Percentiles rank a stretch among this genome's conserved stretches.
Conservation (phyloP, 2,329 filamentous ascomycete species). For the Cryphonectria carpinicola region DNA sequence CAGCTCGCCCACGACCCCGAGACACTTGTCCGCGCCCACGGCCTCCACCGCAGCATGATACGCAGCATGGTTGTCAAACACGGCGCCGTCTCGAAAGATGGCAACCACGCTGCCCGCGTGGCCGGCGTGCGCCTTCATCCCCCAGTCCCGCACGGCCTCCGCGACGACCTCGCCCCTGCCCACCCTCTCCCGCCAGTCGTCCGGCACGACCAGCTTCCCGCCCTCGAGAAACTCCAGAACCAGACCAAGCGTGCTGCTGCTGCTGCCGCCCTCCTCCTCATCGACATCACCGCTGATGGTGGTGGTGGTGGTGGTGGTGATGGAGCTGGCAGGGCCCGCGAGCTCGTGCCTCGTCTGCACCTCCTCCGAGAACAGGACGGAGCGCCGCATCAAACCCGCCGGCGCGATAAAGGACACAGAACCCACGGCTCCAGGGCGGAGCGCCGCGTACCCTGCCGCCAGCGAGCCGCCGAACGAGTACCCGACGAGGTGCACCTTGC, state of each 20-base stretch:
- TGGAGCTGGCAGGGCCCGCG: not conserved
- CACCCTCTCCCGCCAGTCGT: slow-evolving; percentile 49
- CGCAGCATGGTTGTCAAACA: slow-evolving; percentile 39
- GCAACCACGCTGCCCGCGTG: slow-evolving; percentile 50
- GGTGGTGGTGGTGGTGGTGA: no score
- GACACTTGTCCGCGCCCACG: not conserved
- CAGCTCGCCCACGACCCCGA: slow-evolving; percentile 18
- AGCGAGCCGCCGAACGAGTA: slow-evolving; percentile 54
- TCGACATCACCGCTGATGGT: slow-evolving; percentile 33
- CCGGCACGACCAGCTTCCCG: slow-evolving; percentile 44
- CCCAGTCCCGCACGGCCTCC: slow-evolving; percentile 52
- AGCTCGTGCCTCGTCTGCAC: slow-evolving; percentile 27
- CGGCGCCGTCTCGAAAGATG: slow-evolving; percentile 50
- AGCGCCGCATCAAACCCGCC: slow-evolving; percentile 45
- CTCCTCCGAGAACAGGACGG: slow-evolving; percentile 36
- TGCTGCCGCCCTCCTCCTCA: slow-evolving; percentile 31
- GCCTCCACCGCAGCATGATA: slow-evolving; percentile 32
- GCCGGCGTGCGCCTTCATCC: slow-evolving; percentile 49
- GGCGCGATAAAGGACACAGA: slow-evolving; percentile 51
- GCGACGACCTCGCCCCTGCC: slow-evolving; percentile 48
- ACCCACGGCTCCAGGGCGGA: slow-evolving; percentile 32
- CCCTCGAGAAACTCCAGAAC: slow-evolving; percentile 48
- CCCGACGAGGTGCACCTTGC: slow-evolving; percentile 48
- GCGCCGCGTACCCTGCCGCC: slow-evolving; percentile 43
- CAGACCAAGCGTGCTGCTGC: slow-evolving; percentile 37